Evolutionary conservation across 768 basidiomycete species (phyloP).

Genomic region (Hypsizygus marmoreus): DNA sequence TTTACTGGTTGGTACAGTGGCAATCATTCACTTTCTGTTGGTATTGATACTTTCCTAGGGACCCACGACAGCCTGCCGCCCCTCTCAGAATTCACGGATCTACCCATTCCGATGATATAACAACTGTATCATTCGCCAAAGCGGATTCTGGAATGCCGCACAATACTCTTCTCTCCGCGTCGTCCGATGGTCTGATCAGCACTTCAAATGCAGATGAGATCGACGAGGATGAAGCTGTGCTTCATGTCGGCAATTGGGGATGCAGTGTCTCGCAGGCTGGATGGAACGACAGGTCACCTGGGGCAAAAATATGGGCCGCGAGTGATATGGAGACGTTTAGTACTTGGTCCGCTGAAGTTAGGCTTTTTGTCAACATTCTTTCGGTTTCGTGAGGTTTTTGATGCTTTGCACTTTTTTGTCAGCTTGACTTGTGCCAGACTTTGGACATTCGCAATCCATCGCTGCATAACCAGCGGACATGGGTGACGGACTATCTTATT

Average conservation of each 20-base stretch:
- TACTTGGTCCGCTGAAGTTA: constrained; percentile 75
- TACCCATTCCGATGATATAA: constrained; percentile 94
- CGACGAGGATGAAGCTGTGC: constrained; percentile 86
- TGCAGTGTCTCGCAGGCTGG: constrained; percentile 79
- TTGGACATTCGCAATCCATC: constrained; percentile 69
- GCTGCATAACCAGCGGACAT: constrained; percentile 58
- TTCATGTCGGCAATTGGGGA: constrained; percentile 85
- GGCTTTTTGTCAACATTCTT: constrained; percentile 11
- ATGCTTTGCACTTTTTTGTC: constrained; percentile 3
- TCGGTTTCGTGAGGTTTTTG: background rate
- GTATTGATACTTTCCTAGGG: constrained; percentile 50
- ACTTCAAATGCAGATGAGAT: constrained; percentile 69
- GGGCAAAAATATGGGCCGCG: constrained; percentile 68
- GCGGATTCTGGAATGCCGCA: constrained; percentile 22
- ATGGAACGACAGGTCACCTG: constrained; percentile 47
- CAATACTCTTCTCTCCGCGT: constrained; percentile 69
- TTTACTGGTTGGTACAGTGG: too few relatives aligned
- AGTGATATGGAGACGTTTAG: constrained; percentile 97
- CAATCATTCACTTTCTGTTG: background rate
- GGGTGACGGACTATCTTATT: constrained; percentile 82
- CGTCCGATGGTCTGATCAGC: constrained; percentile 82
- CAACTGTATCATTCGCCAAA: constrained; percentile 60
- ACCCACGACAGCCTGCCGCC: constrained; percentile 73
- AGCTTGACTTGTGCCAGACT: constrained; percentile 63
- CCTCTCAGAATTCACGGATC: constrained; percentile 78